phyloP scores from a whole-genome alignment of 2,329 filamentous ascomycete genomes.

The Botryotinia narcissicola region DNA sequence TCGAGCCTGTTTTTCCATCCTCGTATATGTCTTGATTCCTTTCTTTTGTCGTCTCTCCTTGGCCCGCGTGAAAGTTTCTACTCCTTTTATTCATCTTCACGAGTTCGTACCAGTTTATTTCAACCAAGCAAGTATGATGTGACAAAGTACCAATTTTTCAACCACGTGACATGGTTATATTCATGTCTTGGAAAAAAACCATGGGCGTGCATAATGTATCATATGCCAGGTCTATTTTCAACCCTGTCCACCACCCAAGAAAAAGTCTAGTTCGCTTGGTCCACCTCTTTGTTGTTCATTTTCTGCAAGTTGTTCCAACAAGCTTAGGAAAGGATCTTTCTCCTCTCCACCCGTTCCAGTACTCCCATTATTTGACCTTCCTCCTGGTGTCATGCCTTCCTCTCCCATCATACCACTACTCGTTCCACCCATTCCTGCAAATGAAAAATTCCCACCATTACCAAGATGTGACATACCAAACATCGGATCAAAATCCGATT shows the following conservation, averaged over 20 bases:
- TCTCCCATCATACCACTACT: slow-evolving; percentile 42
- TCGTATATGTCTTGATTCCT: not conserved
- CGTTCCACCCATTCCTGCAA: slow-evolving; percentile 50
- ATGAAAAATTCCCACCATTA: slow-evolving; percentile 43
- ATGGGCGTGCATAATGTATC: too few species aligned
- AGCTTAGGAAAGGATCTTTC: slow-evolving; percentile 76
- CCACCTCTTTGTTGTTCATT: slow-evolving; percentile 69
- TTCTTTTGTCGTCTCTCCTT: not conserved
- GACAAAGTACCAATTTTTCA: not conserved
- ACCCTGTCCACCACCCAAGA: slow-evolving; percentile 46
- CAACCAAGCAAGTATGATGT: not conserved
- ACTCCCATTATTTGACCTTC: slow-evolving; percentile 50
- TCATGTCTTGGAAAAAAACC: not conserved
- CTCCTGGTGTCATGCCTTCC: slow-evolving; percentile 43
- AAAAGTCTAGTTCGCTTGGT: slow-evolving; percentile 76
- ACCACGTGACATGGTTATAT: not conserved
- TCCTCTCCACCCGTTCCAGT: slow-evolving; percentile 56
- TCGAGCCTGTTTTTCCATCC: too few species aligned
- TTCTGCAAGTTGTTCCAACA: slow-evolving; percentile 79
- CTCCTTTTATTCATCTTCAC: not conserved
- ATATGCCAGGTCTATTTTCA: not conserved
- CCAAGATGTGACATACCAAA: slow-evolving; percentile 56
- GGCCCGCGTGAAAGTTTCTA: not conserved
- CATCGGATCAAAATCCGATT: slow-evolving; percentile 55
- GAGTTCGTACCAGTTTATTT: not conserved